Evolutionary conservation across 2,329 filamentous ascomycete species (phyloP), one percentile per base, ranked within the genome.

Genomic region (Lizonia empirigonia): DNA sequence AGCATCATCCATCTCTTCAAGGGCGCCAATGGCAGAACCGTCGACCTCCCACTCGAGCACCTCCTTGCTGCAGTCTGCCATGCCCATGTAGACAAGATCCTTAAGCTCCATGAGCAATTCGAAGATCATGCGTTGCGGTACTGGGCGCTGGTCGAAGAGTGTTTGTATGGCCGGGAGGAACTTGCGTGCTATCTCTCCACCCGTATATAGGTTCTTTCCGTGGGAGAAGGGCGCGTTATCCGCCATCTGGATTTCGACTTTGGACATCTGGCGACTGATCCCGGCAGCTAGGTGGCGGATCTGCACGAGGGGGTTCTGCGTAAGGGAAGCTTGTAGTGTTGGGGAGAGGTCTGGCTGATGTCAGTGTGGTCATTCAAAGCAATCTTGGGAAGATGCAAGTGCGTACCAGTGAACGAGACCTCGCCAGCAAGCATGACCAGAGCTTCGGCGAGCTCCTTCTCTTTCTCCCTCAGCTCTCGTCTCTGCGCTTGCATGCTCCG

Each of bases 61-160:
- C 16, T 68, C 62, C 7, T 58, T 55, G 9, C 58, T 58, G 29
- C 65, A 69, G 9, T 59, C 60, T 15, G 54, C 44, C 62, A 68
- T 68, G 7, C 61, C 67, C 36, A 58, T 36, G 27, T 64, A 69
- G 1, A 69, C 52, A 3, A 71, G 42, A 16, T 72, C 69, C 37
- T 72, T 72, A 9, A 70, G 41, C 30, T 72, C 69, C 63, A 72
- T 65, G 9, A 71, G 51, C 3, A 72, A 39, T 35, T 72, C 69
- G 32, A 71, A 70, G 22, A 69, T 69, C 65, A 72, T 71, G 13
- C 68, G 59, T 18, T 69, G 66, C 4, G 69, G 69, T 16, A 65
- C 50, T 0, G 67, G 69, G 5, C 52, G 55, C 32, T 69, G 67
- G 27, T 67, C 53, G 50, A 72, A 70, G 16, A 72, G 69, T 9